Conservation (phyloP, 1,284 basidiomycete species). For the Leccinum angustisporum region DNA sequence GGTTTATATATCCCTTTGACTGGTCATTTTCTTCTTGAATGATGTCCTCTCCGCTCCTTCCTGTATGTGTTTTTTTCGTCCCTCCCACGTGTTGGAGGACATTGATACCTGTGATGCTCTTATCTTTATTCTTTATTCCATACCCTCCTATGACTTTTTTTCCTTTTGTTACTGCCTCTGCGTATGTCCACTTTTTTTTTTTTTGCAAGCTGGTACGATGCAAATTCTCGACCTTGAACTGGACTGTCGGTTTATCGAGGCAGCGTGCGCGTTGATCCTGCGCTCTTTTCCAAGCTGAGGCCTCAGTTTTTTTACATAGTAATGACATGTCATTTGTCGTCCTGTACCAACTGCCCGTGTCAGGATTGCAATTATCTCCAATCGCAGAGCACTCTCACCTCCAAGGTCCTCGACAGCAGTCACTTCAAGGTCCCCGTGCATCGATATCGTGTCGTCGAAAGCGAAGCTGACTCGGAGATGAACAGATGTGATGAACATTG, state of each 20-base stretch:
- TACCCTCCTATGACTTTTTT: slow-evolving; percentile 16
- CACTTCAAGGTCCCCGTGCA: too few species aligned
- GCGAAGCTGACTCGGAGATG: too few species aligned
- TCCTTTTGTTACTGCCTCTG: not conserved
- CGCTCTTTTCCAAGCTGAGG: not conserved
- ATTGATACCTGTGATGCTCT: slow-evolving; percentile 22
- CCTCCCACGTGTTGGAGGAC: slow-evolving; percentile 13
- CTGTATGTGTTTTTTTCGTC: not conserved
- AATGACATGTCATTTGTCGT: too few species aligned
- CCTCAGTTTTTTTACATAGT: too few species aligned
- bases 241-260: not conserved
- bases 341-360: too few species aligned
- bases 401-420: too few species aligned
- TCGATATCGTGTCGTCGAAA: too few species aligned
- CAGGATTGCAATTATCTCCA: too few species aligned
- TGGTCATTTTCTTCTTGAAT: slow-evolving; percentile 3
- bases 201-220: slow-evolving; percentile 1
- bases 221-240: not conserved
- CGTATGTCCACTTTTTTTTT: not conserved
- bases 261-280: not conserved
- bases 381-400: too few species aligned
- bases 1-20: not conserved
- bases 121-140: slow-evolving; percentile 15
- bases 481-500: too few species aligned
- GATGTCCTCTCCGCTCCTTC: slow-evolving; percentile 1